Base-by-base conservation (phyloP, 768 basidiomycete species). In the Mycena rosella region DNA sequence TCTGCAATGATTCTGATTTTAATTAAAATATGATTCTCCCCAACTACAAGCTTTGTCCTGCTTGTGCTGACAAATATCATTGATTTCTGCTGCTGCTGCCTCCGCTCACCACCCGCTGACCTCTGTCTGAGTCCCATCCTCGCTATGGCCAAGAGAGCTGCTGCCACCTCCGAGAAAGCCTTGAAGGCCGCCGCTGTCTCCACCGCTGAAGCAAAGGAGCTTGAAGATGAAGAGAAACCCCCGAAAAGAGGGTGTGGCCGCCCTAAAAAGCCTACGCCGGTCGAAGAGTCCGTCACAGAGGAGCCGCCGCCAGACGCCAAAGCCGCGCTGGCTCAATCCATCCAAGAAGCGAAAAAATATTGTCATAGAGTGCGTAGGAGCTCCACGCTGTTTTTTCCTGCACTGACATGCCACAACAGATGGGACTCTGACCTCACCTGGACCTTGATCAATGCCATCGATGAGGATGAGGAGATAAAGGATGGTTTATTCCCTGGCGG, bases 401-500 rank as follows among this genome's bases (percentile, higher is more conserved):
- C 32, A 29, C 54, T 48, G 10, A 45, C 24, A 4, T 60, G 59
- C 42, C 30, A 34, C 30, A 2, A 13, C 24, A 29, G 36, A 40
- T 5, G 20, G 22, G 54, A 40, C 36, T 15, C 17, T 38, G 24
- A 2, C 26, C 54, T 63, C 5, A 56, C 54, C 24, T 63, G 53
- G 62, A 55, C 44, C 4, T 40, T 63, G 44, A 30, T 63, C 24
- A 38, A 15, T 4, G 26, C 29, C 17, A 56, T 55, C 53, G 62
- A 63, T 18, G 44, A n/a, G 0, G 34, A 48, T 18, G 44, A 47
- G 9, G 34, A 34, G 13, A 59, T 38, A 11, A 30, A 9, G 0
- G 62, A 36, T 15, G 34, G 53, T 2, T 34, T 63, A 0, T 63
- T 55, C 26, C 62, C 62, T 9, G 53, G 53, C 10, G 54, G 62